Base-by-base conservation (phyloP, 495 filamentous ascomycete species). In the Trichoderma asperelloides region DNA sequence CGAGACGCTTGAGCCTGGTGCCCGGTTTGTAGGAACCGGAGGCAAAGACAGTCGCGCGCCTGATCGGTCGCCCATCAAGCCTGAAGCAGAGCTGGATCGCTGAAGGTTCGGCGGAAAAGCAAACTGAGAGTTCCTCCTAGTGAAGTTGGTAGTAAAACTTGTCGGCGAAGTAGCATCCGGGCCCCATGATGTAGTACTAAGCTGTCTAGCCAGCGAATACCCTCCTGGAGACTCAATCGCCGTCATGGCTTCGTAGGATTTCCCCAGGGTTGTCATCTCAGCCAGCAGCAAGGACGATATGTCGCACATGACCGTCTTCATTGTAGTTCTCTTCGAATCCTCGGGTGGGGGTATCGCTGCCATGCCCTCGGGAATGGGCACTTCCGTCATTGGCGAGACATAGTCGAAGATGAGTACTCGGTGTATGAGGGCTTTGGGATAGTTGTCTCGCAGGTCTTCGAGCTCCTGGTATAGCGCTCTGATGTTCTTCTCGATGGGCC, bases 291-390 rank as follows among this genome's bases (percentile, higher is more conserved):
- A 72, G 23, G 91, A 89, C 5, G 92, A 94, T 62, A 97, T 85
- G 76, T 97, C 93, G 73, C 95, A 96, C 82, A 98, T 88, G 69
- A 96, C 85, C 2, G 92, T 96, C 76, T 95, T 96, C 81, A 96
- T 93, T 4, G 91, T 96, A n/a, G 92, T 96, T 57, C 87, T 84
- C 74, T 87, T 90, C 41, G 87, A 91, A 23, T 86, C 81, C 66
- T 88, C 83, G 21, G 81, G 80, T 0, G 87, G 83, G n/a, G 92
- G 93, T 18, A 98, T 86, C 64, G 87, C 82, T 43, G 90, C 79
- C 40, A 96, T 81, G 47, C 83, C 86, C 70, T 88, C 79, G 47
- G 83, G 85, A 25, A 90, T 74, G 55, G 77, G 75, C 66, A 82
- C 70, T 68, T 76, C 74, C 45, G 82, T 76, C 47, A 69, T 70